A percentile compares a stretch with the other conserved stretches of the same genome.
phyloP scores from a whole-genome alignment of 176 grass and related monocot species.

The Puya raimondii region DNA sequence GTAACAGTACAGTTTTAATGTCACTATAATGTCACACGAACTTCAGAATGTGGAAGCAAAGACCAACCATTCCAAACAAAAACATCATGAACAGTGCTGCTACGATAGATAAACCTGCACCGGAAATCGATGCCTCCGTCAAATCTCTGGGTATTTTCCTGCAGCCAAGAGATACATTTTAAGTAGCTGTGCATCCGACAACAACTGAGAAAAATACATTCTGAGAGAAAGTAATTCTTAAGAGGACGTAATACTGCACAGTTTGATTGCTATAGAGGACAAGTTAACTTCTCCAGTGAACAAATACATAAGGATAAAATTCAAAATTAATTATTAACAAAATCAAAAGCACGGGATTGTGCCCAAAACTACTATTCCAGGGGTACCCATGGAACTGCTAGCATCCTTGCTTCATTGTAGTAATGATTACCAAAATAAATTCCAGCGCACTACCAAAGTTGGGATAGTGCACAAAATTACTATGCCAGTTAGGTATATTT shows the following conservation, averaged over 20 bases:
- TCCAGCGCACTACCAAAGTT: too few species aligned
- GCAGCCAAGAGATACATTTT: slow-evolving; percentile 16
- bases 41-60: slow-evolving; percentile 6
- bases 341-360: too few species aligned
- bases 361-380: too few species aligned
- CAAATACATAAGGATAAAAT: too few species aligned
- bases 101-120: slow-evolving; percentile 78
- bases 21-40: background rate
- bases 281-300: too few species aligned
- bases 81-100: slow-evolving; percentile 77
- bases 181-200: background rate
- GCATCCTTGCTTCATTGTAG: too few species aligned
- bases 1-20: background rate
- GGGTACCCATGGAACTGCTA: too few species aligned
- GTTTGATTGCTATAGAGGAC: too few species aligned
- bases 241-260: background rate
- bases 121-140: slow-evolving; percentile 89
- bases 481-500: too few species aligned
- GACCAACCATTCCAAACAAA: slow-evolving; percentile 88
- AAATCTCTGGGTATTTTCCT: slow-evolving; percentile 99
- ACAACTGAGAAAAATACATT: background rate
- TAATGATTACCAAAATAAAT: too few species aligned
- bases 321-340: too few species aligned
- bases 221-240: background rate
- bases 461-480: too few species aligned